Evolutionary conservation across 2,329 filamentous ascomycete genomes (phyloP).

Genomic region (Ceratocystis cacaofunesta): DNA sequence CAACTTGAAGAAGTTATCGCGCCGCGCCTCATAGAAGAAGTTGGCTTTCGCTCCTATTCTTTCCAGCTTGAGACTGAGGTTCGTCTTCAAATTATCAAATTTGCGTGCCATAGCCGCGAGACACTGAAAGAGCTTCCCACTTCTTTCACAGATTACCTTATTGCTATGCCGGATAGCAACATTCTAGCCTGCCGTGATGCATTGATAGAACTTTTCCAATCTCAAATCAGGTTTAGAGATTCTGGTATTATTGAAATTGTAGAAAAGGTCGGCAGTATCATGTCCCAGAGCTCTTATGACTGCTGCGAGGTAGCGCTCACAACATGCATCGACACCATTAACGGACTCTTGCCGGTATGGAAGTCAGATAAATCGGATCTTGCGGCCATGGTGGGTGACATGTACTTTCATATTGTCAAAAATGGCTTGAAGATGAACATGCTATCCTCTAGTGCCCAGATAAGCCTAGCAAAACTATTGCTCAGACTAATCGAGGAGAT

Average conservation of each 20-base stretch:
- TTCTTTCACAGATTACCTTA: slow-evolving; percentile 30
- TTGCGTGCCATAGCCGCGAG: background rate
- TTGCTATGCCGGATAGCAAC: slow-evolving; percentile 37
- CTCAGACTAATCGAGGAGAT: slow-evolving; percentile 53
- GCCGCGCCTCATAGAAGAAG: slow-evolving; percentile 3
- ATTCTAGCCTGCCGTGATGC: slow-evolving; percentile 37
- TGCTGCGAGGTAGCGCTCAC: slow-evolving; percentile 60
- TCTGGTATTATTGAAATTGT: slow-evolving; percentile 35
- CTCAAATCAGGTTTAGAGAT: slow-evolving; percentile 36
- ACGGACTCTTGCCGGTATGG: slow-evolving; percentile 50
- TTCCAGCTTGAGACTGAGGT: slow-evolving; percentile 8
- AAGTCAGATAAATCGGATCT: slow-evolving; percentile 43
- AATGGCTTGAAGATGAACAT: slow-evolving; percentile 51
- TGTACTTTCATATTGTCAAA: slow-evolving; percentile 67
- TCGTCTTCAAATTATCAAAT: slow-evolving; percentile 4
- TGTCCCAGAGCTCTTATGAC: slow-evolving; percentile 45
- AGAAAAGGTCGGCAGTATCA: slow-evolving; percentile 35
- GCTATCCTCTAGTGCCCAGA: slow-evolving; percentile 54
- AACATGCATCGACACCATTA: slow-evolving; percentile 52
- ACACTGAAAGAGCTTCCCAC: background rate
- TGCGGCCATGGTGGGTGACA: slow-evolving; percentile 50
- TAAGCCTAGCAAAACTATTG: slow-evolving; percentile 52
- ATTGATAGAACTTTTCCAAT: slow-evolving; percentile 37
- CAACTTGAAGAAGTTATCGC: slow-evolving; percentile 1
- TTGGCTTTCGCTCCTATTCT: slow-evolving; percentile 3